Percentiles rank a stretch among this genome's conserved stretches.
Evolutionary conservation across 805 yeast genomes (phyloP).

Genomic region (Kazachstania psychrophila): DNA sequence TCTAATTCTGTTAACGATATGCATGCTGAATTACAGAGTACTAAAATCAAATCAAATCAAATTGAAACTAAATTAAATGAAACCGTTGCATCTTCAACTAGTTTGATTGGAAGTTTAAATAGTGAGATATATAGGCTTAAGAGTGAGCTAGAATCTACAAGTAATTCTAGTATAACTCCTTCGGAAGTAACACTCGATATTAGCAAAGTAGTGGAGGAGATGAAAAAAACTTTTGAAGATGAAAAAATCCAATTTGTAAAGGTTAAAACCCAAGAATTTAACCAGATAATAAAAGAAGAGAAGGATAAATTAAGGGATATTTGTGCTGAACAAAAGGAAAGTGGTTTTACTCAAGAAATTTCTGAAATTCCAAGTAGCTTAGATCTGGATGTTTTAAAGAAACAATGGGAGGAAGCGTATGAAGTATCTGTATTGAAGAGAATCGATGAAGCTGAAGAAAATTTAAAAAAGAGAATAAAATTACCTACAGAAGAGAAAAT

Average conservation of each 20-base stretch:
- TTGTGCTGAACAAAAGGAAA: background rate
- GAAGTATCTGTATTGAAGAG: slow-evolving; percentile 21
- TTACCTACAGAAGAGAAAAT: slow-evolving; percentile 38
- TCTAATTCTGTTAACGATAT: background rate
- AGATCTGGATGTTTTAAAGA: slow-evolving; percentile 11
- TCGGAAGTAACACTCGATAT: slow-evolving; percentile 21
- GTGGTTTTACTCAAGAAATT: slow-evolving; percentile 9
- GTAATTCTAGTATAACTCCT: slow-evolving; percentile 17
- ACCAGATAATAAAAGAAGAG: slow-evolving; percentile 13
- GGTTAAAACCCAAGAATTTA: slow-evolving; percentile 18
- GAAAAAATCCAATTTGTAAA: slow-evolving; percentile 19
- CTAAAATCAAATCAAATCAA: slow-evolving; percentile 14
- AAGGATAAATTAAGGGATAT: slow-evolving; percentile 10
- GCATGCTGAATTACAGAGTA: slow-evolving; percentile 14
- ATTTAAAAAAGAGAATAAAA: slow-evolving; percentile 41
- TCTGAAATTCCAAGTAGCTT: too few species aligned
- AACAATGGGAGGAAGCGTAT: slow-evolving; percentile 32
- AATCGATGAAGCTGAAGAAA: slow-evolving; percentile 33
- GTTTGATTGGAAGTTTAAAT: slow-evolving; percentile 6
- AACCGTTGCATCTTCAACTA: slow-evolving; percentile 5
- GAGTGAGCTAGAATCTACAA: slow-evolving; percentile 16
- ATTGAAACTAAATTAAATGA: slow-evolving; percentile 11
- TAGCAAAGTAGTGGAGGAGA: slow-evolving; percentile 18
- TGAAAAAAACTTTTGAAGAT: slow-evolving; percentile 23
- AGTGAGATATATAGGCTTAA: slow-evolving; percentile 12